Evolutionary conservation across 2,329 filamentous ascomycete species (phyloP).

Genomic region (Diaporthe sp.): DNA sequence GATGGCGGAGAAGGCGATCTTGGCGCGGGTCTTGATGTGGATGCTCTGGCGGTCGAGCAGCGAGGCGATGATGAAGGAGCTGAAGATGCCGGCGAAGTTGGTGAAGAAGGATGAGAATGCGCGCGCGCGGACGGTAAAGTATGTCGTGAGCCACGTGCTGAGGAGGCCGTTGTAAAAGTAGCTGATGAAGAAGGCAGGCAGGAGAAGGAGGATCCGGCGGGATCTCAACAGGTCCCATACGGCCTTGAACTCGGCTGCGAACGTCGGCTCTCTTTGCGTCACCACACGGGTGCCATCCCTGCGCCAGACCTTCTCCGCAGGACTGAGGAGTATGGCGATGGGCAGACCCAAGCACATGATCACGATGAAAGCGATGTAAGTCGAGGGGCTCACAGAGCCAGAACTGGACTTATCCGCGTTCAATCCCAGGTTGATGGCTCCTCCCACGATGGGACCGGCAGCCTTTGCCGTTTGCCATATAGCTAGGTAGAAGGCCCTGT

Average conservation of each 20-base stretch:
- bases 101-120: conserved; percentile 53
- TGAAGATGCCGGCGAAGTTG: conserved; percentile 50
- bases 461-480: conserved; percentile 54
- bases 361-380: conserved; percentile 49
- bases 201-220: conserved; percentile 49
- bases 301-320: conserved; percentile 51
- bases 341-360: conserved; percentile 53
- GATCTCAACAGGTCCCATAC: conserved; percentile 46
- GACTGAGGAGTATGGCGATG: conserved; percentile 49
- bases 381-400: conserved; percentile 36
- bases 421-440: conserved; percentile 43
- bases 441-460: conserved; percentile 41
- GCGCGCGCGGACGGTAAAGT: conserved; percentile 51
- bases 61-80: conserved; percentile 48
- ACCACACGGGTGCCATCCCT: conserved; percentile 48
- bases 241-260: conserved; percentile 49
- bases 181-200: conserved; percentile 53
- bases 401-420: conserved; percentile 40
- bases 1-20: conserved; percentile 47
- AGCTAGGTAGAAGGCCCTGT: conserved; percentile 61
- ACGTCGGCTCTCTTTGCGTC: conserved; percentile 46
- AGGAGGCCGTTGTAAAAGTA: conserved; percentile 52
- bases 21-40: conserved; percentile 48
- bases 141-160: conserved; percentile 49
- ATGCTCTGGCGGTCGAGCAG: conserved; percentile 50